Evolutionary conservation across 2,329 filamentous ascomycete species (phyloP).

Genomic region (Sphaerulina vaccinii): DNA sequence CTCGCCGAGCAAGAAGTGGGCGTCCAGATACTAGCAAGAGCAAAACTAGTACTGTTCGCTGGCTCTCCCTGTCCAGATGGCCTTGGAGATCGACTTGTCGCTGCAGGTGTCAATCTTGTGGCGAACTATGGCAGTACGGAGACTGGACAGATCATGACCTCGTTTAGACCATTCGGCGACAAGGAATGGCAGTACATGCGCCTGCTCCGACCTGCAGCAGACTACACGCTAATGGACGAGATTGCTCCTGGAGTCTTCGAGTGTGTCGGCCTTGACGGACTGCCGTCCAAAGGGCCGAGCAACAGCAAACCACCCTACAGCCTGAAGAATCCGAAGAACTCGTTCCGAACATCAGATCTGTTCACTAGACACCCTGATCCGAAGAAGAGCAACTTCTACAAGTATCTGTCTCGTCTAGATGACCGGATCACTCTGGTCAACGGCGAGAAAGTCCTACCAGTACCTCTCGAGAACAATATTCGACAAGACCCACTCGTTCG

Average conservation of each 20-base stretch:
- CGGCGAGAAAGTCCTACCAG: constrained; percentile 52
- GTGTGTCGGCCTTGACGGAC: constrained; percentile 40
- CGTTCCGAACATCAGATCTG: constrained; percentile 48
- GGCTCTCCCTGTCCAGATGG: constrained; percentile 38
- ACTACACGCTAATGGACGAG: constrained; percentile 35
- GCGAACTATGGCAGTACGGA: constrained; percentile 53
- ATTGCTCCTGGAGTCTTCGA: constrained; percentile 45
- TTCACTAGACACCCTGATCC: constrained; percentile 40
- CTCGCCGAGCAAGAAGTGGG: constrained; percentile 59
- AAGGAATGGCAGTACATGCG: constrained; percentile 60
- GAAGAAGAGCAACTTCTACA: constrained; percentile 45
- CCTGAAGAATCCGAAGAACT: constrained; percentile 43
- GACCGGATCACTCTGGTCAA: constrained; percentile 51
- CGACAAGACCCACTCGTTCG: constrained; percentile 53
- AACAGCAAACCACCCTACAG: constrained; percentile 41
- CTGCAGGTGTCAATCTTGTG: constrained; percentile 36
- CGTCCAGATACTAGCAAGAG: constrained; percentile 29
- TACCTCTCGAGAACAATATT: constrained; percentile 55
- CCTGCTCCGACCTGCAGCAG: constrained; percentile 36
- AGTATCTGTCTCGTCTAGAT: constrained; percentile 49
- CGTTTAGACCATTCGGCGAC: constrained; percentile 54
- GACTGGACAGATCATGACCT: constrained; percentile 62
- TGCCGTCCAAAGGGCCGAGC: constrained; percentile 40
- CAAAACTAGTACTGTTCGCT: constrained; percentile 35
- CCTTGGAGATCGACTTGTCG: constrained; percentile 37